phyloP scores from a whole-genome alignment of 2,329 filamentous ascomycete species.

The Monascus ruber region DNA sequence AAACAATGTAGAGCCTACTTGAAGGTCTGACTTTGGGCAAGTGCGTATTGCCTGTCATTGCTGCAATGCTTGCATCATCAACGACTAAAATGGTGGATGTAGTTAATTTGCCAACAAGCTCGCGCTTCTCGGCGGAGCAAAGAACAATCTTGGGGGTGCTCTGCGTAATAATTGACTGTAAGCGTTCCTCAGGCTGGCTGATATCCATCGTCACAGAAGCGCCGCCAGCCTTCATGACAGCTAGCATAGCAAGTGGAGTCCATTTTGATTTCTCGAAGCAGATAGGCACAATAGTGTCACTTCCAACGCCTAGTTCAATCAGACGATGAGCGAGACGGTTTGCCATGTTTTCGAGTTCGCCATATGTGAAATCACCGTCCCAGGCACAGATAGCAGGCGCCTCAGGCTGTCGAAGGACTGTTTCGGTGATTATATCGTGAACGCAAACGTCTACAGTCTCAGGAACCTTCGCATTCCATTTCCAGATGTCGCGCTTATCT shows the following conservation, averaged over 20 bases:
- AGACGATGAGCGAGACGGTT: too few relatives aligned
- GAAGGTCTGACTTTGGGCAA: slow-evolving; percentile 1
- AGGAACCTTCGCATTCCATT: too few relatives aligned
- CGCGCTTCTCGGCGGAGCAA: background rate
- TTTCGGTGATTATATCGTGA: too few relatives aligned
- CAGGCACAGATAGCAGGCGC: too few relatives aligned
- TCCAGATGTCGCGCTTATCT: too few relatives aligned
- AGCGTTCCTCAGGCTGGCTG: slow-evolving; percentile 7
- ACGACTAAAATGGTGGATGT: slow-evolving; percentile 6
- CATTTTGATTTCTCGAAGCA: slow-evolving; percentile 17
- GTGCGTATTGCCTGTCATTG: background rate
- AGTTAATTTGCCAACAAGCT: slow-evolving; percentile 6
- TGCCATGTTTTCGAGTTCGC: too few relatives aligned
- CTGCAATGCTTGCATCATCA: background rate
- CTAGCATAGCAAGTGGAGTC: slow-evolving; percentile 12
- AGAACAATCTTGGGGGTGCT: background rate
- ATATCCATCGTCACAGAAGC: slow-evolving; percentile 15
- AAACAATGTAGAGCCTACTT: slow-evolving; percentile 36
- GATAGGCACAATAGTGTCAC: slow-evolving; percentile 9
- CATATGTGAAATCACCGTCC: too few relatives aligned
- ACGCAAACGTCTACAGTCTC: too few relatives aligned
- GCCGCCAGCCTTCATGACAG: slow-evolving; percentile 14
- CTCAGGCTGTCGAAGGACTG: too few relatives aligned
- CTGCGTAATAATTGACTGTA: slow-evolving; percentile 3
- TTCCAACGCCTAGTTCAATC: too few relatives aligned